Percentiles rank a stretch among this genome's conserved stretches.
phyloP scores from a whole-genome alignment of 163 green algal species.

The Picocystis sp. region DNA sequence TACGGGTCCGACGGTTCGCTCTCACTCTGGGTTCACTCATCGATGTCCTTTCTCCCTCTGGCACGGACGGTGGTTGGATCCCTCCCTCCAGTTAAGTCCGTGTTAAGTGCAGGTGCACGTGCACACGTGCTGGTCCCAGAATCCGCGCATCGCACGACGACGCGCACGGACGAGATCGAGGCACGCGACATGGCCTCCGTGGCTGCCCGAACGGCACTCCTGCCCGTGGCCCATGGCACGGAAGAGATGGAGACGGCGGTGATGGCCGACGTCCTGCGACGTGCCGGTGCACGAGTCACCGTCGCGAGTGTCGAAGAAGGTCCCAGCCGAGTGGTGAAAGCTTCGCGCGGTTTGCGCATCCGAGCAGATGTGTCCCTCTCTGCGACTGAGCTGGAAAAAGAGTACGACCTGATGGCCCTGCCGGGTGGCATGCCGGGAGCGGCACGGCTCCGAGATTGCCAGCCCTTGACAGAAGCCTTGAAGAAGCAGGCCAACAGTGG shows the following conservation, averaged over 20 bases:
- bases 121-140: too few species aligned
- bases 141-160: too few species aligned
- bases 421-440: constrained; percentile 86
- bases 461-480: constrained; percentile 34
- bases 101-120: too few species aligned
- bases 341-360: not conserved
- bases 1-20: too few species aligned
- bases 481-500: constrained; percentile 25
- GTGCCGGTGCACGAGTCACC: constrained; percentile 67
- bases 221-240: constrained; percentile 55
- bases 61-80: too few species aligned
- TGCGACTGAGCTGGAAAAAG: constrained; percentile 1
- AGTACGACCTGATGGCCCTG: constrained; percentile 73
- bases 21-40: too few species aligned
- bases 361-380: constrained; percentile 26
- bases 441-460: constrained; percentile 54
- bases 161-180: too few species aligned
- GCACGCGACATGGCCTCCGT: not conserved
- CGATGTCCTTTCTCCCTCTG: too few species aligned
- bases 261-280: constrained; percentile 71
- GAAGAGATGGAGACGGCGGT: constrained; percentile 87
- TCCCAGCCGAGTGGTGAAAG: not conserved
- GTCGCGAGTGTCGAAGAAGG: constrained; percentile 66
- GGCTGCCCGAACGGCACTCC: constrained; percentile 31
- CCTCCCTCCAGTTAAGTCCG: too few species aligned